Base-by-base conservation (phyloP, 1,284 basidiomycete species). In the Malassezia nana region DNA sequence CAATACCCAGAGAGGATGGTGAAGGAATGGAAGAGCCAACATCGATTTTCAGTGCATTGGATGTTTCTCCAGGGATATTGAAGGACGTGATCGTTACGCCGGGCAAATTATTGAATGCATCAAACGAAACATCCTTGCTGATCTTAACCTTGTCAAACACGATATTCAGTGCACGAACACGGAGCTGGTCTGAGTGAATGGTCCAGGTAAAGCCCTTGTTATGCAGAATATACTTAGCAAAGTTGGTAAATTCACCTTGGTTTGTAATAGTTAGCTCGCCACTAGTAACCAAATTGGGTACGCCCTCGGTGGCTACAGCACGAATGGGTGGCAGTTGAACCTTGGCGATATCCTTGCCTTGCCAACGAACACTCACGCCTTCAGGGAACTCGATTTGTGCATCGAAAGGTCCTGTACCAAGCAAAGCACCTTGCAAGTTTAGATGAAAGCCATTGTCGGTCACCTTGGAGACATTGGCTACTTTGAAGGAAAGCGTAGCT, bases 291-390 rank as follows among this genome's bases (percentile, higher is more conserved):
- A 84, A 82, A 63, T 84, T 75, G 2, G 84, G 85, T 24, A 84
- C 82, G 56, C 85, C 85, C 9, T 69, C 76, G 59, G 84, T 81
- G 7, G 84, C 84, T 18, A 80, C 78, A 20, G 83, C 81, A 68
- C 85, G 86, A n/a, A 85, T 82, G 13, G 83, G 76, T 42, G 83
- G 81, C 28, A 86, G 78, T 5, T 78, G 62, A 58, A 87, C 83
- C 6, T 77, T 76, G 3, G 83, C 85, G 56, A 87, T 86, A 59
- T 81, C 66, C n/a, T 79, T 75, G 4, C 82, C 84, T 63, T 84
- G 74, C 82, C 83, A 87, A 8, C 75, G 79, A 22, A 87, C 81
- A 12, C 79, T 82, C 46, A 75, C 51, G 4, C 64, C 65, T 20
- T 74, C 64, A 25, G 65, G 63, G 65, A 75, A 71, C 62, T 72